These are phyloP conservation scores for Pyrenopolyporus hunteri DNA, from an alignment of 495 filamentous ascomycete genomes.

Conservation along the genomic window DNA sequence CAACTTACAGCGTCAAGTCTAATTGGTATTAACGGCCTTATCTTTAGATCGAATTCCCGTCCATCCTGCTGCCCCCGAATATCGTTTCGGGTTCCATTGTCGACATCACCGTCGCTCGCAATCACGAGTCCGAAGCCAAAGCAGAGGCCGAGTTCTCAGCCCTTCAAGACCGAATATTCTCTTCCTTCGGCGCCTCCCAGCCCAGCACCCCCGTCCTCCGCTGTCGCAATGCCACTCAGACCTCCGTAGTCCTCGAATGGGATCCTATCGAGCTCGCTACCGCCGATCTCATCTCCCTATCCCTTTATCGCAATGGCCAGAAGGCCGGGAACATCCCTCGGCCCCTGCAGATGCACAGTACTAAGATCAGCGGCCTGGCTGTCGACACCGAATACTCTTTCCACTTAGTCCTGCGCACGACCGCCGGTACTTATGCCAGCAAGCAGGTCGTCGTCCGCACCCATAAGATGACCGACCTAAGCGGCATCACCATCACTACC, in stretches of 20 bases:
- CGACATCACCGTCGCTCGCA: constrained; percentile 94
- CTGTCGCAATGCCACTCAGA: constrained; percentile 95
- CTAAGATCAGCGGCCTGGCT: constrained; percentile 96
- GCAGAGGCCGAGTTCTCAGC: constrained; percentile 75
- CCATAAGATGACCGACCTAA: constrained; percentile 98
- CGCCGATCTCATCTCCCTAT: constrained; percentile 83
- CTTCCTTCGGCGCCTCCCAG: constrained; percentile 79
- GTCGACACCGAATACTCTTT: constrained; percentile 96
- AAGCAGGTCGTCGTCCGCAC: constrained; percentile 87
- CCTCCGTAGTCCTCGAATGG: constrained; percentile 96
- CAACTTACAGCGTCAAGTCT: not conserved
- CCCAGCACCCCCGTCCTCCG: constrained; percentile 83
- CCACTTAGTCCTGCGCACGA: constrained; percentile 87
- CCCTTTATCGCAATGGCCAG: constrained; percentile 90
- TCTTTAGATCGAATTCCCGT: constrained; percentile 96
- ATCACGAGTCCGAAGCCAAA: constrained; percentile 74
- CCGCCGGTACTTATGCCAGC: constrained; percentile 83
- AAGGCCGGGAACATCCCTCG: constrained; percentile 94
- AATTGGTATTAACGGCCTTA: not conserved
- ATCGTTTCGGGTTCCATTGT: constrained; percentile 96
- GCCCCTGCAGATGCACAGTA: constrained; percentile 82
- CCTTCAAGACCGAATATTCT: constrained; percentile 86
- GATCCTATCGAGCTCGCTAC: constrained; percentile 93
- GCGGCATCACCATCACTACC: constrained; percentile 92
- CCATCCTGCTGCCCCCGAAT: constrained; percentile 91